These are phyloP conservation scores for Wickerhamomyces silvicola DNA, from an alignment of 805 yeast genomes.

Conservation along the genomic window DNA sequence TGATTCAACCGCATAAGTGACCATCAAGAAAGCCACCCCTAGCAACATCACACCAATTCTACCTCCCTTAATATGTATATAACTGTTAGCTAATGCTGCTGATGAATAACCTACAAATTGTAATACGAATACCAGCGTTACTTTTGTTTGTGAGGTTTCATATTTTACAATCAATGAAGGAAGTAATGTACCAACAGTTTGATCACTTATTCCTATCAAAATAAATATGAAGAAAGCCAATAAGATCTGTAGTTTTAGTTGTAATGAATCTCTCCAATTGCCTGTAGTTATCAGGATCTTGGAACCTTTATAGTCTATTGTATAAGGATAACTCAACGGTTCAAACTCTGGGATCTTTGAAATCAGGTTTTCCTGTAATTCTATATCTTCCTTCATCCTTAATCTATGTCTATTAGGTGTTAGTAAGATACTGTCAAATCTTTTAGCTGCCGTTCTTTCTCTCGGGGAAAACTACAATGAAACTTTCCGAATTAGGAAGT, in stretches of 20 bases:
- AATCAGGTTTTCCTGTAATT: slow-evolving; percentile 2
- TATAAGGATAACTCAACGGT: background rate
- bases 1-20: slow-evolving; percentile 33
- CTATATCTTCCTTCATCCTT: slow-evolving; percentile 2
- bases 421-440: background rate
- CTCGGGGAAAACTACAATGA: too few species aligned
- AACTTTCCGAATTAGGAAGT: too few species aligned
- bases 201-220: slow-evolving; percentile 52
- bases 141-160: slow-evolving; percentile 38
- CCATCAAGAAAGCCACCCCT: slow-evolving; percentile 29
- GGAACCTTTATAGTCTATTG: slow-evolving; percentile 2
- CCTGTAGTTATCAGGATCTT: slow-evolving; percentile 5
- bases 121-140: slow-evolving; percentile 45
- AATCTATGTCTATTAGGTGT: background rate
- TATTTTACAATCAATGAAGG: slow-evolving; percentile 45
- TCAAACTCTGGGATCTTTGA: background rate
- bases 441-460: too few species aligned
- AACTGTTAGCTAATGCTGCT: slow-evolving; percentile 44
- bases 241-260: slow-evolving; percentile 38
- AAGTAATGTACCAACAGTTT: slow-evolving; percentile 53
- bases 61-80: slow-evolving; percentile 38
- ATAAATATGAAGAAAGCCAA: slow-evolving; percentile 34
- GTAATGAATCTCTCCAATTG: slow-evolving; percentile 25
- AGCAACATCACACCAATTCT: slow-evolving; percentile 36
- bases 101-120: slow-evolving; percentile 49